A percentile compares a stretch with the other conserved stretches of the same genome.
phyloP scores from a whole-genome alignment of 225 moss, liverwort and hornwort species.

The Physcomitrium patens region DNA sequence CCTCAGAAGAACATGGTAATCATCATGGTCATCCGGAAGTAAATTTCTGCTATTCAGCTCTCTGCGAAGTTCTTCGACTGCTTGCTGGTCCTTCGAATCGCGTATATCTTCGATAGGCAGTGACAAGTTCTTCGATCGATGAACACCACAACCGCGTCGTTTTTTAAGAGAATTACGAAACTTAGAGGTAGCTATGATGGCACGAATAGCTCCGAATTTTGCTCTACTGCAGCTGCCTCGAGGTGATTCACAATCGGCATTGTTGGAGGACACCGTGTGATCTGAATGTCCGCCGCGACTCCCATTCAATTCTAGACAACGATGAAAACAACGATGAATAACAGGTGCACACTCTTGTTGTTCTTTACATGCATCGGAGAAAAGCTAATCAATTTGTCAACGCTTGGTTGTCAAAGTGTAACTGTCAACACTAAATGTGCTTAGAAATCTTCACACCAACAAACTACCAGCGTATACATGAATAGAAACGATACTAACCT shows the following conservation, averaged over 20 bases:
- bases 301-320: constrained; percentile 39
- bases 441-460: background rate
- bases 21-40: constrained; percentile 55
- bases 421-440: background rate
- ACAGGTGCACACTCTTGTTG: background rate
- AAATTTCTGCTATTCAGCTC: constrained; percentile 50
- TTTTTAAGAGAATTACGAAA: constrained; percentile 51
- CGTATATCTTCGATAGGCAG: constrained; percentile 59
- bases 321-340: constrained; percentile 5
- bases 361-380: background rate
- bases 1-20: constrained; percentile 62
- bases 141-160: constrained; percentile 38
- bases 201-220: constrained; percentile 57
- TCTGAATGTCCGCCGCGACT: constrained; percentile 31
- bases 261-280: constrained; percentile 33
- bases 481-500: constrained; percentile 35
- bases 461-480: background rate
- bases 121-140: constrained; percentile 45
- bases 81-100: constrained; percentile 57
- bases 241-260: constrained; percentile 40
- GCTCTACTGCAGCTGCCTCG: constrained; percentile 46
- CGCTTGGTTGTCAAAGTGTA: background rate
- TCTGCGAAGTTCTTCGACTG: constrained; percentile 58
- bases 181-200: constrained; percentile 53
- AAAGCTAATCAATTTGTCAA: constrained; percentile 12